phyloP scores from a whole-genome alignment of 306 rosid genomes.

The Biancaea sappan region DNA sequence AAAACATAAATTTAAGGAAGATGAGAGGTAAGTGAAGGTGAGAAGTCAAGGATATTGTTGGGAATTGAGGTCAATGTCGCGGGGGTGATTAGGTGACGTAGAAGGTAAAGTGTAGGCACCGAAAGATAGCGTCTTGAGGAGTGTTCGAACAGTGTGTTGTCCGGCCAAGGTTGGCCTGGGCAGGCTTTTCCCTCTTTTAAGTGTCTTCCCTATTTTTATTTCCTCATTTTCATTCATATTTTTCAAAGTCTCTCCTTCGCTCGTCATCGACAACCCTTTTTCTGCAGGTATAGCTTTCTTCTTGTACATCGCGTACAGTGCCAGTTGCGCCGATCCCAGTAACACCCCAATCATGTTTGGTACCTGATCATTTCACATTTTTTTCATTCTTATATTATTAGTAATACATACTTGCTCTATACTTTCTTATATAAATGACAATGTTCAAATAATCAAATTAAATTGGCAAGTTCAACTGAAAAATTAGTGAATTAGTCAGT shows the following conservation, averaged over 20 bases:
- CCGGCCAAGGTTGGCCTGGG: constrained; percentile 35
- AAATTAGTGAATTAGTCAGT: too few relatives aligned
- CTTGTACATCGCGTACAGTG: constrained; percentile 42
- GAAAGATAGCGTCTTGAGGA: constrained; percentile 46
- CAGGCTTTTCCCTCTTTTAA: constrained; percentile 47
- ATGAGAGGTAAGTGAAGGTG: too few relatives aligned
- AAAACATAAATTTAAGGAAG: too few relatives aligned
- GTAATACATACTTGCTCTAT: too few relatives aligned
- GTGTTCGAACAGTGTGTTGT: constrained; percentile 29
- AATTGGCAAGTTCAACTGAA: too few relatives aligned
- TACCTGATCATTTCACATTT: constrained; percentile 27
- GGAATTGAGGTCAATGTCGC: not conserved
- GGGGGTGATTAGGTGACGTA: not conserved
- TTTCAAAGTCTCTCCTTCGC: not conserved
- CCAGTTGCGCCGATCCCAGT: constrained; percentile 48
- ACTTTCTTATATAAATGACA: too few relatives aligned
- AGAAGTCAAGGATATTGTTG: not conserved
- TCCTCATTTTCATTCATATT: not conserved
- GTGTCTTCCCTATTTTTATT: not conserved
- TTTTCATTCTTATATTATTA: too few relatives aligned
- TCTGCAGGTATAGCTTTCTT: constrained; percentile 23
- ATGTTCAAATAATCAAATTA: too few relatives aligned
- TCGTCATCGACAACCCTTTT: not conserved
- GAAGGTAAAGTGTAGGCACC: constrained; percentile 31
- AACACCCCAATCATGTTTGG: constrained; percentile 50